These are phyloP conservation scores for Fistulifera solaris DNA, from an alignment of 108 stramenopile genomes.

Conservation along the genomic window DNA sequence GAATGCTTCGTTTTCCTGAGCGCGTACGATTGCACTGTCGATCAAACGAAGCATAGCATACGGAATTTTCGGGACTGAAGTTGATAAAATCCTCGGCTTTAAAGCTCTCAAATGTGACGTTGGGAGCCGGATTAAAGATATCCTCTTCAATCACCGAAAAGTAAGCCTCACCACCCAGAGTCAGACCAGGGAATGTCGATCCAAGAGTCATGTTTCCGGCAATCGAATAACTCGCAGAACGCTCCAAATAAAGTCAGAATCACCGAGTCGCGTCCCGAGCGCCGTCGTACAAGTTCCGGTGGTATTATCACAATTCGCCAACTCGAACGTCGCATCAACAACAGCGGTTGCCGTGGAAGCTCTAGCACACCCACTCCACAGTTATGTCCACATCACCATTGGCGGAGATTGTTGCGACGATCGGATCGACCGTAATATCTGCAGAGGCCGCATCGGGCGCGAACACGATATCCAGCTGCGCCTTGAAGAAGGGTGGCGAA, in stretches of 20 bases:
- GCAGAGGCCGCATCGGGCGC: not conserved
- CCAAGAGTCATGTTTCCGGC: not conserved
- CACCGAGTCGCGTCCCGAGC: not conserved
- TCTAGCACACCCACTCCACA: not conserved
- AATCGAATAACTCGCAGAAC: not conserved
- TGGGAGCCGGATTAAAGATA: not conserved
- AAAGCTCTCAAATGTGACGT: not conserved
- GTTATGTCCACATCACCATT: not conserved
- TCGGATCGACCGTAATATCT: not conserved
- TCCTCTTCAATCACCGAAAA: not conserved
- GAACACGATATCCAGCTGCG: not conserved
- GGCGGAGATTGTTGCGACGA: not conserved
- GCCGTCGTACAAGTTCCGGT: not conserved
- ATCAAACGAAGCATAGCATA: constrained; percentile 1
- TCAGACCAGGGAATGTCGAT: not conserved
- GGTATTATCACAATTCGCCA: not conserved
- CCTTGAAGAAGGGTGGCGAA: not conserved
- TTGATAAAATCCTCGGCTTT: not conserved
- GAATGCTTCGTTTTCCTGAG: not conserved
- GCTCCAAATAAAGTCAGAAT: constrained; percentile 1
- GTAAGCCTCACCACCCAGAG: not conserved
- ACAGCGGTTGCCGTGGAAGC: not conserved
- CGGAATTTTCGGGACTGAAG: not conserved
- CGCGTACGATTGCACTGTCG: not conserved
- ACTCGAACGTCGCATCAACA: too few relatives aligned